Percentiles rank a stretch among this genome's conserved stretches.
Conservation (phyloP, 306 rosid genomes). For the Quercus glauca region DNA sequence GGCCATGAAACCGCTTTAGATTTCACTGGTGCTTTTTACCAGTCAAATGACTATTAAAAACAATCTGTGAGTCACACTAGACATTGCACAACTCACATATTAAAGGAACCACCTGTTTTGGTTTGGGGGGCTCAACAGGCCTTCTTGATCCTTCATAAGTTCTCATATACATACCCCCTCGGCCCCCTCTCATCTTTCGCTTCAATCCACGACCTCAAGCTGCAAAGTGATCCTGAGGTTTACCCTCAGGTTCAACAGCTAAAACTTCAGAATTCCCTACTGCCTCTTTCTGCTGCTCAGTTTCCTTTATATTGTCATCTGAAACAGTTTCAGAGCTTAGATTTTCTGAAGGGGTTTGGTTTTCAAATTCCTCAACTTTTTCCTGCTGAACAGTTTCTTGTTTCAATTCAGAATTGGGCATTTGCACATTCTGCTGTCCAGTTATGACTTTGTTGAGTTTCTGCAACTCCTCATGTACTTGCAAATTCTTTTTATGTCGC, state of each 20-base stretch:
- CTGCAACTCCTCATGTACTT: slow-evolving; percentile 62
- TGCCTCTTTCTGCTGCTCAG: slow-evolving; percentile 34
- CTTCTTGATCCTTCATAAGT: slow-evolving; percentile 53
- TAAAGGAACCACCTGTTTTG: slow-evolving; percentile 40
- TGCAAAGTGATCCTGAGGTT: slow-evolving; percentile 34
- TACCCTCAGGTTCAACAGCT: slow-evolving; percentile 36
- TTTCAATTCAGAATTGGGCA: slow-evolving; percentile 47
- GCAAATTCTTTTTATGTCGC: slow-evolving; percentile 70
- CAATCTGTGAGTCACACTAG: slow-evolving; percentile 72
- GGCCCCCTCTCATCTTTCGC: slow-evolving; percentile 65
- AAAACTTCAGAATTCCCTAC: slow-evolving; percentile 42
- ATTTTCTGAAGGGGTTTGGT: slow-evolving; percentile 27
- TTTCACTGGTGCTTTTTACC: slow-evolving; percentile 64
- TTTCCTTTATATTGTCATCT: slow-evolving; percentile 38
- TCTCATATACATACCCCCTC: slow-evolving; percentile 47
- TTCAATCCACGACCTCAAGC: slow-evolving; percentile 53
- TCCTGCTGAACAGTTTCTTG: slow-evolving; percentile 40
- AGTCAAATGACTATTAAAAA: slow-evolving; percentile 62
- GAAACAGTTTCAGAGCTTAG: slow-evolving; percentile 34
- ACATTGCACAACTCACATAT: slow-evolving; percentile 76
- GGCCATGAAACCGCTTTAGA: slow-evolving; percentile 52
- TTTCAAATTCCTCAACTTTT: slow-evolving; percentile 40
- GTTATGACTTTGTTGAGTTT: slow-evolving; percentile 47
- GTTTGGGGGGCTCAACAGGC: slow-evolving; percentile 40
- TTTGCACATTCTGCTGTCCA: slow-evolving; percentile 42